Conservation (phyloP, 2,329 filamentous ascomycete species). For the Colletotrichum ledebouriae region DNA sequence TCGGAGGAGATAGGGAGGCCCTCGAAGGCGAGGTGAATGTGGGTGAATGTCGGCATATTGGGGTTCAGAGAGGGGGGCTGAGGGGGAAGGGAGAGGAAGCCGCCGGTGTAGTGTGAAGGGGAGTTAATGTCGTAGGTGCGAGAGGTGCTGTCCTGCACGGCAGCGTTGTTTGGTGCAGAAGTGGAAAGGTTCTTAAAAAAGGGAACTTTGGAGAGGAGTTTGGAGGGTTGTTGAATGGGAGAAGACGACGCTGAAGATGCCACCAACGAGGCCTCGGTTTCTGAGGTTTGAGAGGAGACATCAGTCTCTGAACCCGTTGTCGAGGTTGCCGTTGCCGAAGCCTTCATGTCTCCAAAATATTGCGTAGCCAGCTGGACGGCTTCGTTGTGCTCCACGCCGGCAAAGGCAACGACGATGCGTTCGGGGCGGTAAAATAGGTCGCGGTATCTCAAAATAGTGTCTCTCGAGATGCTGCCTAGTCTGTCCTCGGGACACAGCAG, state of each 20-base stretch:
- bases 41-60: slow-evolving; percentile 83
- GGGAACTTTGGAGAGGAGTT: slow-evolving; percentile 84
- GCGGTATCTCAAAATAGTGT: slow-evolving; percentile 82
- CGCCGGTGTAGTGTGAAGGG: slow-evolving; percentile 90
- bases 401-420: slow-evolving; percentile 93
- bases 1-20: slow-evolving; percentile 89
- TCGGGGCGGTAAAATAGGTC: slow-evolving; percentile 89
- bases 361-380: slow-evolving; percentile 85
- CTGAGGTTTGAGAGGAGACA: slow-evolving; percentile 55
- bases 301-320: slow-evolving; percentile 72
- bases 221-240: slow-evolving; percentile 65
- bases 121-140: slow-evolving; percentile 67
- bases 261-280: slow-evolving; percentile 50
- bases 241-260: slow-evolving; percentile 51
- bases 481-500: slow-evolving; percentile 90
- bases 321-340: slow-evolving; percentile 62
- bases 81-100: slow-evolving; percentile 86
- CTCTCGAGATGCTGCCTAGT: slow-evolving; percentile 78
- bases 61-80: slow-evolving; percentile 84
- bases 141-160: slow-evolving; percentile 62
- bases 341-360: slow-evolving; percentile 92
- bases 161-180: slow-evolving; percentile 74
- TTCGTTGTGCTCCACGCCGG: slow-evolving; percentile 85
- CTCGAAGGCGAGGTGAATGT: slow-evolving; percentile 97
- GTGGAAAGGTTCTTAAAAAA: slow-evolving; percentile 92